Percentiles rank a stretch among this genome's conserved stretches.
Conservation (phyloP, 2,329 filamentous ascomycete genomes). For the Sclerotinia sclerotiorum region DNA sequence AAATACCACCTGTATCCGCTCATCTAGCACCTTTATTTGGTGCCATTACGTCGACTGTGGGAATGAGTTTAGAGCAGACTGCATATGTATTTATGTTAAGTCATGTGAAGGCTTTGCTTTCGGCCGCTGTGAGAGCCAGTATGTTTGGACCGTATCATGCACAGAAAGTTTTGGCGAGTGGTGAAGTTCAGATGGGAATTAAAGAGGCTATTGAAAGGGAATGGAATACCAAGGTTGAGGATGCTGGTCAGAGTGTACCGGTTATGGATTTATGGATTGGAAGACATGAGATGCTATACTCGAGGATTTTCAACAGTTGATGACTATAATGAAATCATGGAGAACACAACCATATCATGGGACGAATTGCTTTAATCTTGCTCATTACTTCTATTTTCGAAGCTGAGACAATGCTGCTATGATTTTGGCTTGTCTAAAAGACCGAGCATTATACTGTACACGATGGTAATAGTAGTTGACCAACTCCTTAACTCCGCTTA, state of each 20-base stretch:
- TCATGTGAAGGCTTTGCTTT: conserved; percentile 74
- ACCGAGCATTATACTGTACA: conserved; percentile 15
- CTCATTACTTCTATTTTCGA: not conserved
- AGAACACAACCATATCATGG: not conserved
- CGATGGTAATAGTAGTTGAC: conserved; percentile 3
- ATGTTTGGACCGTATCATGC: conserved; percentile 80
- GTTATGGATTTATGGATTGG: conserved; percentile 82
- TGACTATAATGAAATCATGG: not conserved
- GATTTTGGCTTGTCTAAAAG: not conserved
- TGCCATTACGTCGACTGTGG: conserved; percentile 61
- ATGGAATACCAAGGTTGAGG: conserved; percentile 58
- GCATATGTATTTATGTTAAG: conserved; percentile 75
- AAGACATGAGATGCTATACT: conserved; percentile 79
- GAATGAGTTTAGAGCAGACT: conserved; percentile 59
- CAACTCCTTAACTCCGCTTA: conserved; percentile 27
- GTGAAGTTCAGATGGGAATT: conserved; percentile 58
- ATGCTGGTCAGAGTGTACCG: conserved; percentile 73
- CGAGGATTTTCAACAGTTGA: conserved; percentile 81
- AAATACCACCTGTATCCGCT: conserved; percentile 51
- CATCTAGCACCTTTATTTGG: conserved; percentile 74
- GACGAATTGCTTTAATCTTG: not conserved
- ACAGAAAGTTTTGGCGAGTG: conserved; percentile 68
- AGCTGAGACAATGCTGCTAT: conserved; percentile 1
- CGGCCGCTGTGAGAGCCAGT: conserved; percentile 73
- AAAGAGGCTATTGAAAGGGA: conserved; percentile 58